Evolutionary conservation across 805 yeast genomes (phyloP), one percentile per base, ranked within the genome.

Genomic region (Dipodascopsis tothii): DNA sequence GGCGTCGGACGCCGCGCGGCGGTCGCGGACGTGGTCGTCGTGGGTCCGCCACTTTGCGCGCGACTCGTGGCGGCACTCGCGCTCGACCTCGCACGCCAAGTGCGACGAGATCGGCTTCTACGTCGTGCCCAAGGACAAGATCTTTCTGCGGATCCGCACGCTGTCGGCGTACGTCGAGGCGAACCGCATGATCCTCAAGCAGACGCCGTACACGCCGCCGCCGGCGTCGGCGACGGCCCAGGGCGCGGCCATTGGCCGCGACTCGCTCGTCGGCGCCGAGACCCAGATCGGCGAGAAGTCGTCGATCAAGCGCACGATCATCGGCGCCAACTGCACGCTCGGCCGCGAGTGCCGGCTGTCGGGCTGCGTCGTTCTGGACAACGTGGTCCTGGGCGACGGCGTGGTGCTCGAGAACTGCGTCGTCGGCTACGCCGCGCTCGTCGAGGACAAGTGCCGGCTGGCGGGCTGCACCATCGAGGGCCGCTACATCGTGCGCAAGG

Each of bases 331-430:
- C 55, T 84, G 95, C 65, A 66, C 53, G 16, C 77, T 94, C 41
- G 98, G 98, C 32, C 80, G 78, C 58, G 76, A 86, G 48, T 90
- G 95, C 63, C 79, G 92, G 54, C 73, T 92, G 44, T 83, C 87
- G 1, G 97, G 95, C 1, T 86, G 88, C 54, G 78, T 92, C 11
- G 58, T 92, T 3, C 68, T 86, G 40, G 82, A 83, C 56, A 75
- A 76, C 40, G 94, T 80, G 19, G 65, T 64, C 0, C 67, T 92
- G 30, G 94, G 77, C 37, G 95, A 90, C 61, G 96, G 84, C 6
- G 57, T 63, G 11, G 74, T 68, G 40, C 61, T 82, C 48, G 98
- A 92, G 62, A 92, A 90, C 66, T 85, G 94, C 65, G 80, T 90
- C 17, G 69, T 92, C 40, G 98, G 97, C 14, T 67, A 70, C 34